These are phyloP conservation scores for Aspergillus panamensis DNA, from an alignment of 495 filamentous ascomycete species.

Conservation along the genomic window DNA sequence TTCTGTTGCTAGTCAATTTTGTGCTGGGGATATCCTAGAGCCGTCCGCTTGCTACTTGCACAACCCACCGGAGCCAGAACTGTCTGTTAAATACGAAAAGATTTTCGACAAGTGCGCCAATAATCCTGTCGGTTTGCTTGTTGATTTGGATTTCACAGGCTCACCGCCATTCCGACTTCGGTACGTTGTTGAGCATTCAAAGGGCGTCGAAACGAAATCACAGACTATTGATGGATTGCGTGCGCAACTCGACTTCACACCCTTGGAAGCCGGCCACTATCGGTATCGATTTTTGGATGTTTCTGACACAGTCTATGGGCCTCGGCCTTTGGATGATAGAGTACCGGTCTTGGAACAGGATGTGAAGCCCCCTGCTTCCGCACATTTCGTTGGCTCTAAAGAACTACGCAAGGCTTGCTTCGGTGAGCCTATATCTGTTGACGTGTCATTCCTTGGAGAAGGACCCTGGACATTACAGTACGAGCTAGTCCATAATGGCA, in stretches of 20 bases:
- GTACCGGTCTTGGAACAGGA: constrained; percentile 70
- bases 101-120: constrained; percentile 93
- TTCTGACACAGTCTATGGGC: constrained; percentile 71
- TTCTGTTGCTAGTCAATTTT: constrained; percentile 72
- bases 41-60: constrained; percentile 85
- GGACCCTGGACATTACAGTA: constrained; percentile 87
- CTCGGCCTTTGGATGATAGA: constrained; percentile 48
- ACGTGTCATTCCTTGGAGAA: constrained; percentile 73
- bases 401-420: constrained; percentile 66
- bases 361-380: constrained; percentile 87
- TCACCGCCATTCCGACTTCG: constrained; percentile 80
- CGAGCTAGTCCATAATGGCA: constrained; percentile 88
- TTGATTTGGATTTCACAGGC: constrained; percentile 83
- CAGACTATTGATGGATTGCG: constrained; percentile 62
- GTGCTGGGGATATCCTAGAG: constrained; percentile 83
- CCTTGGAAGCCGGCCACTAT: constrained; percentile 75
- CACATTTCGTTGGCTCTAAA: constrained; percentile 58
- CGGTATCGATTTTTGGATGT: constrained; percentile 79
- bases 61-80: constrained; percentile 82
- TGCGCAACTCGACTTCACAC: constrained; percentile 79
- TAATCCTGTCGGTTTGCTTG: constrained; percentile 81
- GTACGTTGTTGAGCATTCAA: constrained; percentile 64
- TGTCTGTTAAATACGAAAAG: constrained; percentile 68
- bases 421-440: constrained; percentile 69
- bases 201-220: constrained; percentile 48